Evolutionary conservation across 768 basidiomycete genomes (phyloP).

Genomic region (Panaeolus papilionaceus): DNA sequence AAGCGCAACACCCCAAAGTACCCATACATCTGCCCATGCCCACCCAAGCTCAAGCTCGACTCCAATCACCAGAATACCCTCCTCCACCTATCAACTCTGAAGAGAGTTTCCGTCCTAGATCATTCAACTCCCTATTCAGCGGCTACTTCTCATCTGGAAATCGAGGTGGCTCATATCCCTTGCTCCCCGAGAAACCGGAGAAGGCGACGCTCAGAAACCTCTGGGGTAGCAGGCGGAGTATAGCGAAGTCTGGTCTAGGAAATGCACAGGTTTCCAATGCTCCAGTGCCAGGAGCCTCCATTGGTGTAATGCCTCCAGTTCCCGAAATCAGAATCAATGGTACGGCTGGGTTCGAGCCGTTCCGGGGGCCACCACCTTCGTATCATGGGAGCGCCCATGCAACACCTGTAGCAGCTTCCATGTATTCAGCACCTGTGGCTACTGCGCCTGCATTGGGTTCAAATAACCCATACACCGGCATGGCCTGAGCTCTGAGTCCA

Average conservation of each 20-base stretch:
- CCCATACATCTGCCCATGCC: too few species aligned
- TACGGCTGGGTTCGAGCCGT: neutral
- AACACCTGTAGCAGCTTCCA: neutral
- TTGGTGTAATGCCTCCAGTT: neutral
- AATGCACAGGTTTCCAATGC: neutral
- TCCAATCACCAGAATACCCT: neutral
- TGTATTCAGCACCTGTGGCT: neutral
- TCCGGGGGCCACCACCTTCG: neutral
- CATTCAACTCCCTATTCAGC: constrained; percentile 1
- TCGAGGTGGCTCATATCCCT: neutral
- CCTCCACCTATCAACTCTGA: neutral
- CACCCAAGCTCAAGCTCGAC: too few species aligned
- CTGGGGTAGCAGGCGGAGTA: neutral
- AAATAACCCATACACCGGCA: neutral
- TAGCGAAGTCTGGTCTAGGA: neutral
- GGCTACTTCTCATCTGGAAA: neutral
- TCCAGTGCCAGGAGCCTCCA: neutral
- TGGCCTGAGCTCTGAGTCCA: neutral
- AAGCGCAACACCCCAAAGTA: too few species aligned
- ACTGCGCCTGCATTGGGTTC: neutral
- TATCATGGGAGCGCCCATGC: neutral
- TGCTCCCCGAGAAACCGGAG: neutral
- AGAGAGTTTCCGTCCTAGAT: neutral
- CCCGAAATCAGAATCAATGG: neutral
- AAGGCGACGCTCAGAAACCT: neutral